A percentile compares a stretch with the other conserved stretches of the same genome.
phyloP scores from a whole-genome alignment of 768 basidiomycete genomes.

The Leccinum sublutescens region DNA sequence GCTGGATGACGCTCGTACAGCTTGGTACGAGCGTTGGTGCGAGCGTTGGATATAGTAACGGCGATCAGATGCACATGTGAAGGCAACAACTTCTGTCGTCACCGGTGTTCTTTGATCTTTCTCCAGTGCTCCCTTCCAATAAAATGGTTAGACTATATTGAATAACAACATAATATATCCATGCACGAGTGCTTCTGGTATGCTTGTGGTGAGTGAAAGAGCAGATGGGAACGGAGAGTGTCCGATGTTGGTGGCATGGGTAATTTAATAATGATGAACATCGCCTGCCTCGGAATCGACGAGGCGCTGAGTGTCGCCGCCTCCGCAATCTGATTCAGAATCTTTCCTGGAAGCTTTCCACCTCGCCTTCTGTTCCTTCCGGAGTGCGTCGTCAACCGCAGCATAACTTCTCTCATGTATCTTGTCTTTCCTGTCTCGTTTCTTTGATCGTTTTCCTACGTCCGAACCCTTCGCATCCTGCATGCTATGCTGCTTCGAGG shows the following conservation, averaged over 20 bases:
- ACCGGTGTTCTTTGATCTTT: conserved; percentile 4
- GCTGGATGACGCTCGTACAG: conserved; percentile 18
- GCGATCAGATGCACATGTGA: conserved; percentile 21
- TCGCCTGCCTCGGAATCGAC: conserved; percentile 10
- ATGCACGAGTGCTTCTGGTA: not conserved
- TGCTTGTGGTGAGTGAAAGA: not conserved
- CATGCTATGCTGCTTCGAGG: conserved; percentile 27
- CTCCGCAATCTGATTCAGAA: not conserved
- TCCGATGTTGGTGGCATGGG: not conserved
- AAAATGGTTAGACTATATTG: not conserved
- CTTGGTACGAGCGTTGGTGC: conserved; percentile 22
- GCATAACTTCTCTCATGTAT: conserved; percentile 24
- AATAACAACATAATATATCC: conserved; percentile 5
- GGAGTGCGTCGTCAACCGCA: conserved; percentile 36
- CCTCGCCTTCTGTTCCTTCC: conserved; percentile 38
- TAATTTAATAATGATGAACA: conserved; percentile 7
- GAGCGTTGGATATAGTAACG: conserved; percentile 19
- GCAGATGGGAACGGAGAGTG: not conserved
- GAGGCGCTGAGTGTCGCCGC: conserved; percentile 5
- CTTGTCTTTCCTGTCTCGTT: conserved; percentile 27
- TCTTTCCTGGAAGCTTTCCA: conserved; percentile 26
- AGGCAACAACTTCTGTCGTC: not conserved
- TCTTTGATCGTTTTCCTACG: conserved; percentile 50
- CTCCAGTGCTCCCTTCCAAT: not conserved
- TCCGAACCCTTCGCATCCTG: conserved; percentile 45